Percentiles rank a stretch among this genome's conserved stretches.
These are phyloP conservation scores for Paspalum vaginatum DNA, from an alignment of 176 grass and related monocot species.

Conservation along the genomic window DNA sequence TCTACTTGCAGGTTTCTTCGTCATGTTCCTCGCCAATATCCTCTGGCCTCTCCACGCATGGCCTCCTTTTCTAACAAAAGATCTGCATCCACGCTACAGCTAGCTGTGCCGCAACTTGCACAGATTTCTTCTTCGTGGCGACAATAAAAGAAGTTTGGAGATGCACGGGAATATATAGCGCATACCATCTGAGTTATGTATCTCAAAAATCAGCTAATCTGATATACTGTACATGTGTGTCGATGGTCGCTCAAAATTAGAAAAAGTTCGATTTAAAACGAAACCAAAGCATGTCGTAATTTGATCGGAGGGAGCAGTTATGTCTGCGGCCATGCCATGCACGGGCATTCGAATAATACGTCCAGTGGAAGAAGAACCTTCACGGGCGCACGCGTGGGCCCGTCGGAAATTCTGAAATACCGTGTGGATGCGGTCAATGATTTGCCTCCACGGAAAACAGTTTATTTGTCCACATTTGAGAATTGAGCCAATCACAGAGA, in stretches of 20 bases:
- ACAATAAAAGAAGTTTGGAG: background rate
- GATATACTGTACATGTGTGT: too few species aligned
- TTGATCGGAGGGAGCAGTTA: background rate
- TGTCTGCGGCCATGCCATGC: background rate
- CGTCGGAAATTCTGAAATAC: slow-evolving; percentile 25
- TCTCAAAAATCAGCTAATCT: background rate
- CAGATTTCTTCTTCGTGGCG: background rate
- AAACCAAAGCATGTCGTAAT: too few species aligned
- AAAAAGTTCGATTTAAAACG: too few species aligned
- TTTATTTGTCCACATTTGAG: slow-evolving; percentile 13
- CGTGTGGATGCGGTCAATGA: background rate
- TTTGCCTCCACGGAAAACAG: background rate
- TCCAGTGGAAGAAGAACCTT: background rate
- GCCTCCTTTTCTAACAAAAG: background rate
- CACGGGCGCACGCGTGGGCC: background rate
- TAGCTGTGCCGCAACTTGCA: background rate
- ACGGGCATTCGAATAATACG: background rate
- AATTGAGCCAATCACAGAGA: background rate
- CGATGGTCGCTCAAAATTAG: too few species aligned
- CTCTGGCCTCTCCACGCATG: background rate
- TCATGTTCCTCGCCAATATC: background rate
- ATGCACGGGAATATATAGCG: background rate
- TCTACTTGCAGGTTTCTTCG: background rate
- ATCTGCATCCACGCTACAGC: background rate
- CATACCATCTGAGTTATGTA: too few species aligned